phyloP scores from a whole-genome alignment of 2,329 filamentous ascomycete species.

The Aspergillus bombycis region DNA sequence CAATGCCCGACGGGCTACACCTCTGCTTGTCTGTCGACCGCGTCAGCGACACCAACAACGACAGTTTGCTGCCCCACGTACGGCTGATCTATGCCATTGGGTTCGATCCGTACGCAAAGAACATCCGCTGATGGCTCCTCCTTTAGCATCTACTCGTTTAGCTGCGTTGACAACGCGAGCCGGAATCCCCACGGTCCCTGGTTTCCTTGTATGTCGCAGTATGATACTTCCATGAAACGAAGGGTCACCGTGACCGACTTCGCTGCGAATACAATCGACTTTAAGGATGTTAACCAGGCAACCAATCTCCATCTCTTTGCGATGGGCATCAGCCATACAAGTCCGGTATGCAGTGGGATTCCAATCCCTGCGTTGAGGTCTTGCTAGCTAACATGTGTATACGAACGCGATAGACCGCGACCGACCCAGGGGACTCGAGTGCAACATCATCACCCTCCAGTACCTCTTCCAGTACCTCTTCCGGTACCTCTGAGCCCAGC shows the following conservation, averaged over 20 bases:
- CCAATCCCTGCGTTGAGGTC: neutral
- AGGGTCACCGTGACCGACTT: constrained; percentile 5
- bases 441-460: neutral
- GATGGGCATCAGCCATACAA: neutral
- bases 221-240: neutral
- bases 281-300: neutral
- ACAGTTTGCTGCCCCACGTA: constrained; percentile 6
- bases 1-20: constrained; percentile 3
- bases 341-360: neutral
- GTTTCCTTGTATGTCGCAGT: constrained; percentile 8
- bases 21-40: neutral
- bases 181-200: neutral
- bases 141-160: neutral
- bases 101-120: neutral
- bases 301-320: constrained; percentile 5
- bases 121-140: neutral
- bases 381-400: neutral
- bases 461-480: neutral
- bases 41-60: neutral
- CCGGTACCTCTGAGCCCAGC: neutral
- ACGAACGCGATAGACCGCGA: constrained; percentile 2
- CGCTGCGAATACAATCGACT: neutral
- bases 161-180: neutral
- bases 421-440: neutral
- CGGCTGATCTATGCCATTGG: neutral